A percentile compares a stretch with the other conserved stretches of the same genome.
Conservation (phyloP, 2,329 filamentous ascomycete species). For the Rutstroemia sp. region DNA sequence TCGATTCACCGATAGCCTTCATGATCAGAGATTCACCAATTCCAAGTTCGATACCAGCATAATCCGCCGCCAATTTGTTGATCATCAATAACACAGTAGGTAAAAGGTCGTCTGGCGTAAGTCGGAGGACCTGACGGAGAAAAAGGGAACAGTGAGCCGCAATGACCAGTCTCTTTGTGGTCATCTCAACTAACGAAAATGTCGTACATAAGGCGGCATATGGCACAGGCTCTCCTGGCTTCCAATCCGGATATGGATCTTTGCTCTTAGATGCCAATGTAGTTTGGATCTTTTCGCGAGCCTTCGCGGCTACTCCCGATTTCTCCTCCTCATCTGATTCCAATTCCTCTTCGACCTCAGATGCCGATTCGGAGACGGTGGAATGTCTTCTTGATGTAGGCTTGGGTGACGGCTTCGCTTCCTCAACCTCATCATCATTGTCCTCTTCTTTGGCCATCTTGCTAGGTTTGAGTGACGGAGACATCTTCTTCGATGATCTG, state of each 20-base stretch:
- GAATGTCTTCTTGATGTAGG: slow-evolving; percentile 21
- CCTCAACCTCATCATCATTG: slow-evolving; percentile 36
- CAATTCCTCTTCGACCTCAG: slow-evolving; percentile 34
- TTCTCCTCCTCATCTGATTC: slow-evolving; percentile 54
- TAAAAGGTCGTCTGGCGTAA: slow-evolving; percentile 82
- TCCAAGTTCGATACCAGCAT: slow-evolving; percentile 92
- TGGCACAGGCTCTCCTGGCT: slow-evolving; percentile 77
- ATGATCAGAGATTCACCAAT: slow-evolving; percentile 98
- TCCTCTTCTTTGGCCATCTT: slow-evolving; percentile 16
- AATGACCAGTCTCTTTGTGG: slow-evolving; percentile 83
- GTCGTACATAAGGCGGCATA: slow-evolving; percentile 93
- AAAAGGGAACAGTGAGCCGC: slow-evolving; percentile 85
- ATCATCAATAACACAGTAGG: slow-evolving; percentile 92
- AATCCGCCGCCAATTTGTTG: slow-evolving; percentile 95
- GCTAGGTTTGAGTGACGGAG: slow-evolving; percentile 12
- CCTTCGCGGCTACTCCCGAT: slow-evolving; percentile 65
- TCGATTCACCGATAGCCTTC: slow-evolving; percentile 95
- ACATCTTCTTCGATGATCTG: slow-evolving; percentile 11
- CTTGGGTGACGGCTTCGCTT: slow-evolving; percentile 19
- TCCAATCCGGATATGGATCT: slow-evolving; percentile 94
- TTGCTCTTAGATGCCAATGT: slow-evolving; percentile 61
- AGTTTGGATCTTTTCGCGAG: slow-evolving; percentile 71
- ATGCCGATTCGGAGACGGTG: slow-evolving; percentile 36
- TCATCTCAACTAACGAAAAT: slow-evolving; percentile 92
- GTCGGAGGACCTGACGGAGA: slow-evolving; percentile 83